Base-by-base conservation (phyloP, 106 monocot species). In the Dactylorhiza incarnata region DNA sequence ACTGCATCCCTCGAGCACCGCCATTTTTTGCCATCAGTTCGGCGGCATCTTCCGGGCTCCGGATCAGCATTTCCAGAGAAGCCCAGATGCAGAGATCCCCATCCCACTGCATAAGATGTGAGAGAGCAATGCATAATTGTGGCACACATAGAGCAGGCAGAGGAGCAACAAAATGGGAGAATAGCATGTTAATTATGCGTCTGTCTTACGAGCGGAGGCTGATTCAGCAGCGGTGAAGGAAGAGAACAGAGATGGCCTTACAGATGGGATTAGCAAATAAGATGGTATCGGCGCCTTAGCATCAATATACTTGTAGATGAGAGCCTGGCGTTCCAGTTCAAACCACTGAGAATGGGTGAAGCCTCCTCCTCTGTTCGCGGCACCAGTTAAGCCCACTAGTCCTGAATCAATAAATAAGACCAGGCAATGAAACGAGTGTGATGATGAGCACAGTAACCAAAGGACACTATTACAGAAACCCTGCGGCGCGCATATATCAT, bases 281-380 rank as follows among this genome's bases (percentile, higher is more conserved):
- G 86, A 46, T 24, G 93, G 95, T 55, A 96, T 78, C 10, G 95
- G 85, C 19, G 53, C 78, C 63, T 89, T 93, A 26, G 95, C 85
- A 75, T 83, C 87, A 47, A 96, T 77, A 85, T 89, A 91, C 37
- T 89, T 93, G 89, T 89, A 96, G 87, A 96, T 90, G 85, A 96
- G 66, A 7, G 93, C 88, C 72, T 96, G 95, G 54, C 87, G 88
- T 43, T 96, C 93, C 56, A 96, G 76, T 80, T 96, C 95, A 82
- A 91, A 70, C 93, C 95, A 93, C 76, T 96, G 93, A 37, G 95
- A 90, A 44, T 93, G 88, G 56, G 93, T 90, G 84, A 96, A 92
- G 12, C 85, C 81, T 7, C 93, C 85, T 10, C 93, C 85, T 49
- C 80, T 84, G 15, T 77, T 74, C 74, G 88, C 83, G 48, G 78